Conservation (phyloP, 192 early-diverging fungal species). For the Coemansia sp. region DNA sequence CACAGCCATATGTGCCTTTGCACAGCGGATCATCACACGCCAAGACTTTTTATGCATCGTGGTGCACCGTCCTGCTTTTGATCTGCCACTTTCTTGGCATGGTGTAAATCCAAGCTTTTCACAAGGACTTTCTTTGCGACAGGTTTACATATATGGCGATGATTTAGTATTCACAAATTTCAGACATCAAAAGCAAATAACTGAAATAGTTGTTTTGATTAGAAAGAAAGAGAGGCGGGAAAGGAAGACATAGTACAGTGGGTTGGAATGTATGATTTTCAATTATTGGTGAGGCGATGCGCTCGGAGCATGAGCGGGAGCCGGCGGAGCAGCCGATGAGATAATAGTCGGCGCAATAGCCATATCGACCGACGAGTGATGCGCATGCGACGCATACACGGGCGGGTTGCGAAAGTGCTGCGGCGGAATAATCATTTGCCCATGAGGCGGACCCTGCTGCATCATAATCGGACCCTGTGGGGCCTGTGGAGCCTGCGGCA, state of each 20-base stretch:
- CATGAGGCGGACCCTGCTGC: constrained; percentile 2
- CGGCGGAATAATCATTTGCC: constrained; percentile 2
- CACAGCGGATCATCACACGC: constrained; percentile 5
- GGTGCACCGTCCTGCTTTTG: background rate
- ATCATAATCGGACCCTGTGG: constrained; percentile 1
- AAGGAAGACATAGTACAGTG: background rate
- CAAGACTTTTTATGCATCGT: constrained; percentile 10
- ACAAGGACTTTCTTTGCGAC: background rate
- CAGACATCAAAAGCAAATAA: background rate
- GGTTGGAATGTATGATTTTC: too few species aligned
- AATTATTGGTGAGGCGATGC: background rate
- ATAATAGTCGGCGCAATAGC: constrained; percentile 3
- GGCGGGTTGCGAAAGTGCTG: constrained; percentile 11
- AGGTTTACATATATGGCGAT: background rate
- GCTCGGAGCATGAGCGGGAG: background rate
- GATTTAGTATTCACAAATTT: background rate
- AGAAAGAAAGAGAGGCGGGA: too few species aligned
- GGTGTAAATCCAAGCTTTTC: background rate
- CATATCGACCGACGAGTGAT: constrained; percentile 22
- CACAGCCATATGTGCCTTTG: background rate
- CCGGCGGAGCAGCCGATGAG: background rate
- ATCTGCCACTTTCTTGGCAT: background rate
- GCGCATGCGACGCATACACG: constrained; percentile 8
- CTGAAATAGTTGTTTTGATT: background rate
- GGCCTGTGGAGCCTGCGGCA: constrained; percentile 4